A percentile compares a stretch with the other conserved stretches of the same genome.
These are phyloP conservation scores for Gossypium ekmanianum DNA, from an alignment of 345 rosid genomes.

Conservation along the genomic window DNA sequence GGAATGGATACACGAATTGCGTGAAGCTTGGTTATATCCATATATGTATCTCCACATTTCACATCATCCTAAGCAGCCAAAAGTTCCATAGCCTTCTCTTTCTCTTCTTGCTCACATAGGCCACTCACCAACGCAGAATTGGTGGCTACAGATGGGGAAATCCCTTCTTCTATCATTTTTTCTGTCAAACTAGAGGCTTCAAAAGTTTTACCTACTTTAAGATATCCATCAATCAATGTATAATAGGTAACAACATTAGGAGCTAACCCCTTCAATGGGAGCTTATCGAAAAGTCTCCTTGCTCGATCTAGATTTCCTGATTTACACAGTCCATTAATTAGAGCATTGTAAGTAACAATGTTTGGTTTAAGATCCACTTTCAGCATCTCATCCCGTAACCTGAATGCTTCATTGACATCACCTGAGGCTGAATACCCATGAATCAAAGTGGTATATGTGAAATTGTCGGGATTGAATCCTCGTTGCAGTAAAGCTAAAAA, in stretches of 20 bases:
- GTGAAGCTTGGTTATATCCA: not conserved
- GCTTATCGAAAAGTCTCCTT: slow-evolving; percentile 53
- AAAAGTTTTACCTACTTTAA: slow-evolving; percentile 37
- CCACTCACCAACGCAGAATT: not conserved
- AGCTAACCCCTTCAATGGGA: slow-evolving; percentile 45
- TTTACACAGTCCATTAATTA: slow-evolving; percentile 64
- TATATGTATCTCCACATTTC: not conserved
- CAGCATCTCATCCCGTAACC: slow-evolving; percentile 63
- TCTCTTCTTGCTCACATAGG: not conserved
- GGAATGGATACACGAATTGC: not conserved
- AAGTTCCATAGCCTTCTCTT: not conserved
- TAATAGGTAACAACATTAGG: slow-evolving; percentile 55
- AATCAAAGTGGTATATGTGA: slow-evolving; percentile 56
- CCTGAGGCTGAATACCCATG: slow-evolving; percentile 58
- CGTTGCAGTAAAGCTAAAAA: slow-evolving; percentile 41
- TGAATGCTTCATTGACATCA: slow-evolving; percentile 61
- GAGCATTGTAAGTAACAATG: slow-evolving; percentile 54
- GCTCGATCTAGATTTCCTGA: slow-evolving; percentile 54
- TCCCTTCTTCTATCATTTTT: slow-evolving; percentile 46
- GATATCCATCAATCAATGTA: slow-evolving; percentile 46
- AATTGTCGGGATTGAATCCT: slow-evolving; percentile 59
- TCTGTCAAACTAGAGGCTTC: slow-evolving; percentile 51
- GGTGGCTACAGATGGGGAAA: slow-evolving; percentile 12
- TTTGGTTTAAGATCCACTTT: slow-evolving; percentile 49
- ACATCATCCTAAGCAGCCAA: slow-evolving; percentile 11